Evolutionary conservation across 2,329 filamentous ascomycete genomes (phyloP), one percentile per base, ranked within the genome.

Genomic region (Beauveria medogensis): DNA sequence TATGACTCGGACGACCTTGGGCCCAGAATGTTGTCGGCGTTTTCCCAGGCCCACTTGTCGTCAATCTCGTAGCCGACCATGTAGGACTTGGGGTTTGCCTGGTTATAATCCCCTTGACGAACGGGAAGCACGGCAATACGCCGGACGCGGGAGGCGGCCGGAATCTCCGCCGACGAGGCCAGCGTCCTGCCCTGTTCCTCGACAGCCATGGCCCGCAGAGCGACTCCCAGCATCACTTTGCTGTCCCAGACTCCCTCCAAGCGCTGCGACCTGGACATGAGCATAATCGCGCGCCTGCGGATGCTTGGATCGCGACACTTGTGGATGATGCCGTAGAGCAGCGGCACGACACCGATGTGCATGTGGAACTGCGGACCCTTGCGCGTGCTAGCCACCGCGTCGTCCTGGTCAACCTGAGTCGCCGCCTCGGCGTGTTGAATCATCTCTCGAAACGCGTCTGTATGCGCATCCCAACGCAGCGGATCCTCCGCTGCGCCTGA

Each of bases 261-360:
- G 5, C 47, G 54, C 28, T 30, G 60, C 10, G 41, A 51, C 2
- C n/a, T 28, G 20, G 41, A 5, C 55, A 62, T 48, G 18, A 62
- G 41, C 5, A 55, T 22, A 9, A 57, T 20, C 8, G 60, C 60
- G 5, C 43, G 54, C 16, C 60, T 20, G 3, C 60, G 55, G n/a
- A 62, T 59, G 3, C 28, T n/a, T n/a, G 60, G 60, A 34, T 59
- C 60, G 9, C 60, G 54, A 50, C 60, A 62, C 24, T 59, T 58
- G 22, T 41, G 41, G 10, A 55, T 55, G 30, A 62, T 57, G 26
- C 47, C 55, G 34, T 58, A 58, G 7, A 59, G 30, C 2, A 62
- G 30, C 12, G 60, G 55, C 6, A 58, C 60, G 4, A 57, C 34
- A 16, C 60, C 60, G 3, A 50, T 62, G 43, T 62, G 55, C 60